phyloP scores from a whole-genome alignment of 805 yeast species.

The Hanseniaspora pseudoguilliermondii region DNA sequence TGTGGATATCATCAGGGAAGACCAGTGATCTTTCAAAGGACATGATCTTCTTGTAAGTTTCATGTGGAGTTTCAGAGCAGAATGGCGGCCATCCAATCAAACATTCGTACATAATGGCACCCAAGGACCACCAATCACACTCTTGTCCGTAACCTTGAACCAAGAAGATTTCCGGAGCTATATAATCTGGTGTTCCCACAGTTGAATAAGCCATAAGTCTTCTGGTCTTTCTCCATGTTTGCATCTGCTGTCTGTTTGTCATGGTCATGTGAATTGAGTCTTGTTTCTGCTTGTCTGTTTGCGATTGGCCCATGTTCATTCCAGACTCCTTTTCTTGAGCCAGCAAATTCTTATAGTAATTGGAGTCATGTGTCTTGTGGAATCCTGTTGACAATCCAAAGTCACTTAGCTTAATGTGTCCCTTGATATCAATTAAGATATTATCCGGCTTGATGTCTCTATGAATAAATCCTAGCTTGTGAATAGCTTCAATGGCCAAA shows the following conservation, averaged over 20 bases:
- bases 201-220: slow-evolving; percentile 91
- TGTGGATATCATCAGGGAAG: slow-evolving; percentile 84
- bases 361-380: slow-evolving; percentile 84
- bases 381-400: slow-evolving; percentile 86
- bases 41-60: slow-evolving; percentile 79
- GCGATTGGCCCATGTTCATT: slow-evolving; percentile 20
- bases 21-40: slow-evolving; percentile 81
- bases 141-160: slow-evolving; percentile 94
- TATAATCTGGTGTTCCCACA: slow-evolving; percentile 92
- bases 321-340: slow-evolving; percentile 41
- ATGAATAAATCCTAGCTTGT: slow-evolving; percentile 85
- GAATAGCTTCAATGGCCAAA: slow-evolving; percentile 86
- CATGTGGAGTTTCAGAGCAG: slow-evolving; percentile 89
- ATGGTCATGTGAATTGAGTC: slow-evolving; percentile 92
- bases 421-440: slow-evolving; percentile 71
- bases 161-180: slow-evolving; percentile 86
- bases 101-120: slow-evolving; percentile 95
- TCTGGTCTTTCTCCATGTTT: slow-evolving; percentile 88
- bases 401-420: slow-evolving; percentile 71
- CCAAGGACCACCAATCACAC: slow-evolving; percentile 97
- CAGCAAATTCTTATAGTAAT: slow-evolving; percentile 67
- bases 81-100: slow-evolving; percentile 95
- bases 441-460: slow-evolving; percentile 97
- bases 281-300: slow-evolving; percentile 39
- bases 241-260: slow-evolving; percentile 88